phyloP scores from a whole-genome alignment of 2,329 filamentous ascomycete species.

The Hypoxylon sp. region DNA sequence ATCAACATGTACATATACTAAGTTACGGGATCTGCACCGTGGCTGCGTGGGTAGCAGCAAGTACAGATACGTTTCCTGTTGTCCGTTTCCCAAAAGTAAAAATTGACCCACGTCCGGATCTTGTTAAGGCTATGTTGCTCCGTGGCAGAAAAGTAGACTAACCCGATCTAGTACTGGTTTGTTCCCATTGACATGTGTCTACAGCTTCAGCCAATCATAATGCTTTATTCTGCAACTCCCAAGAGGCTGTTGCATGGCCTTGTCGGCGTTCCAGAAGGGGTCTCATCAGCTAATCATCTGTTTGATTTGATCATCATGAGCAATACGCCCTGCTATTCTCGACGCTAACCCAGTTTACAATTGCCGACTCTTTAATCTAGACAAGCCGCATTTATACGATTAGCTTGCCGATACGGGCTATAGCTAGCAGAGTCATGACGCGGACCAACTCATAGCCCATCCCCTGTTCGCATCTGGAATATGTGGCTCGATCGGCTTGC shows the following conservation, averaged over 20 bases:
- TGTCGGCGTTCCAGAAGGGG: conserved; percentile 24
- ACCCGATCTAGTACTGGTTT: conserved; percentile 26
- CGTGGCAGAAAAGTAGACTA: conserved; percentile 19
- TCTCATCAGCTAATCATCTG: conserved; percentile 16
- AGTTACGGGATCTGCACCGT: background rate
- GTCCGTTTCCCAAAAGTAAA: conserved; percentile 12
- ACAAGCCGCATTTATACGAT: background rate
- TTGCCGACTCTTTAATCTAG: background rate
- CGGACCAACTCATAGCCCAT: conserved; percentile 31
- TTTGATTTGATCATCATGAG: conserved; percentile 17
- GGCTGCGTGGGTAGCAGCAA: background rate
- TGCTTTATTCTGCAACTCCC: conserved; percentile 7
- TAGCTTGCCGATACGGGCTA: conserved; percentile 13
- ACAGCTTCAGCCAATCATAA: conserved; percentile 37
- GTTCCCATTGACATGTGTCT: conserved; percentile 37
- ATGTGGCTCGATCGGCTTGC: conserved; percentile 96
- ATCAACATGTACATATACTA: conserved; percentile 5
- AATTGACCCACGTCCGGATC: conserved; percentile 20
- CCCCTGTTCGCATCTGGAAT: conserved; percentile 48
- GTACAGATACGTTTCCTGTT: conserved; percentile 10
- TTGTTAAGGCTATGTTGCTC: background rate
- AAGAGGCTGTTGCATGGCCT: conserved; percentile 47
- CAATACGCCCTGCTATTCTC: conserved; percentile 12
- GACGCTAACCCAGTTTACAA: background rate
- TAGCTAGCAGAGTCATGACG: conserved; percentile 41